Evolutionary conservation across 176 grass and related monocot species (phyloP).

Genomic region (Pontederia paniculata): DNA sequence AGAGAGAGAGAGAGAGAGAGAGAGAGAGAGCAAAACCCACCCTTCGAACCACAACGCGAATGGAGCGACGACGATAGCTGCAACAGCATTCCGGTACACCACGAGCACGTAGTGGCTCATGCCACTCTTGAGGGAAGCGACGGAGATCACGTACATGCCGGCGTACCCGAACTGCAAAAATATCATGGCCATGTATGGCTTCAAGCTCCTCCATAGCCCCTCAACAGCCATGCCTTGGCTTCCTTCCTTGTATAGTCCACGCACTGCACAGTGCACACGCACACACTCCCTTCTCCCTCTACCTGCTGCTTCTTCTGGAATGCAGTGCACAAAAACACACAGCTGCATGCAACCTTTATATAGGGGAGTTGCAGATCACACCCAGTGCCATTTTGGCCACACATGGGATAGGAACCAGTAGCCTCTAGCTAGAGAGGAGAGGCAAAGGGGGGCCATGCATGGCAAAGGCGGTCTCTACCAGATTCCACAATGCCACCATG

Average conservation of each 20-base stretch:
- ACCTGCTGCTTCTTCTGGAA: not conserved
- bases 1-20: not conserved
- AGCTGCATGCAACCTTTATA: no score
- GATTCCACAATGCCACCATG: no score
- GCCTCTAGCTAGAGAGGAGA: no score
- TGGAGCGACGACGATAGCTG: slow-evolving; percentile 59
- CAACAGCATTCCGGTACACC: slow-evolving; percentile 66
- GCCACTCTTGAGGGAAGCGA: slow-evolving; percentile 63
- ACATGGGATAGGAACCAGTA: no score
- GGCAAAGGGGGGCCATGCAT: no score
- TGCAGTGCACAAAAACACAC: no score
- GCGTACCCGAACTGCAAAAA: slow-evolving; percentile 86
- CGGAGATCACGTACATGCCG: slow-evolving; percentile 79
- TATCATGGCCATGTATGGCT: slow-evolving; percentile 90
- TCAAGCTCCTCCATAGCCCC: slow-evolving; percentile 13
- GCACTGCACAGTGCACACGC: not conserved
- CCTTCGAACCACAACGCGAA: slow-evolving; percentile 87
- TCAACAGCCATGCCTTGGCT: not conserved
- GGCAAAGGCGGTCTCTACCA: no score
- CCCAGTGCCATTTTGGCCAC: no score
- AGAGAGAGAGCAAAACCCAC: slow-evolving; percentile 12
- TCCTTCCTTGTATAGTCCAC: no score
- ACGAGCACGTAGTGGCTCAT: slow-evolving; percentile 94
- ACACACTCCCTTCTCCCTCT: not conserved
- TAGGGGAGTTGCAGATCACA: no score